Conservation (phyloP, 176 grass and related monocot genomes). For the Eleusine indica region DNA sequence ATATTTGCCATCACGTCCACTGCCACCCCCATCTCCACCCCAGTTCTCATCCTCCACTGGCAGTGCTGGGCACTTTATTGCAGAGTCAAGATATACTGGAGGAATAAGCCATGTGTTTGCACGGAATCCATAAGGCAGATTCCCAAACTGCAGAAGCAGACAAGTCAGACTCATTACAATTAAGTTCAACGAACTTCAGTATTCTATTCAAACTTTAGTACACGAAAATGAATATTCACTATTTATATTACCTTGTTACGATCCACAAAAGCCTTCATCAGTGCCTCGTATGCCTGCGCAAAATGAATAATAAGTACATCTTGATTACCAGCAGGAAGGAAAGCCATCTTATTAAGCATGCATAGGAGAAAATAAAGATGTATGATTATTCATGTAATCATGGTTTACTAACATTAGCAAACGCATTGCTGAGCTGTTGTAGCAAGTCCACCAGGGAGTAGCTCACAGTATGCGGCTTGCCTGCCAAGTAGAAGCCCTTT, state of each 20-base stretch:
- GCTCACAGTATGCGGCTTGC: conserved; percentile 62
- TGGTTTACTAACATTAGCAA: conserved; percentile 79
- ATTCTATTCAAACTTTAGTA: conserved; percentile 11
- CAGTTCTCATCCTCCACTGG: conserved; percentile 86
- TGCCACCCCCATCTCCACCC: conserved; percentile 80
- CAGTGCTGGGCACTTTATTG: conserved; percentile 56
- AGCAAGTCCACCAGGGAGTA: conserved; percentile 82
- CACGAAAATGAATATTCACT: conserved; percentile 12
- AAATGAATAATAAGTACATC: conserved; percentile 24
- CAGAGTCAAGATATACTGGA: conserved; percentile 66
- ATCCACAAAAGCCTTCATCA: conserved; percentile 95
- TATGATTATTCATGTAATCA: background rate
- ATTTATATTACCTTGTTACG: conserved; percentile 76
- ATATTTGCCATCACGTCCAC: conserved; percentile 65
- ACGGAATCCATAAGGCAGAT: conserved; percentile 96
- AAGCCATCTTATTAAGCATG: background rate
- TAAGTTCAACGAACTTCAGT: background rate
- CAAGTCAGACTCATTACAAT: conserved; percentile 26
- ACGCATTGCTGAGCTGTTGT: conserved; percentile 89
- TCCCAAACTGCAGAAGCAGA: conserved; percentile 76
- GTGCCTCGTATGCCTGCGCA: conserved; percentile 64
- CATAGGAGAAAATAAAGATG: background rate
- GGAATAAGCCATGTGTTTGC: conserved; percentile 98
- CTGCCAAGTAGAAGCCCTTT: conserved; percentile 84
- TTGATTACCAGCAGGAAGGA: background rate